Base-by-base conservation (phyloP, 805 yeast genomes). In the Candida glaebosa region DNA sequence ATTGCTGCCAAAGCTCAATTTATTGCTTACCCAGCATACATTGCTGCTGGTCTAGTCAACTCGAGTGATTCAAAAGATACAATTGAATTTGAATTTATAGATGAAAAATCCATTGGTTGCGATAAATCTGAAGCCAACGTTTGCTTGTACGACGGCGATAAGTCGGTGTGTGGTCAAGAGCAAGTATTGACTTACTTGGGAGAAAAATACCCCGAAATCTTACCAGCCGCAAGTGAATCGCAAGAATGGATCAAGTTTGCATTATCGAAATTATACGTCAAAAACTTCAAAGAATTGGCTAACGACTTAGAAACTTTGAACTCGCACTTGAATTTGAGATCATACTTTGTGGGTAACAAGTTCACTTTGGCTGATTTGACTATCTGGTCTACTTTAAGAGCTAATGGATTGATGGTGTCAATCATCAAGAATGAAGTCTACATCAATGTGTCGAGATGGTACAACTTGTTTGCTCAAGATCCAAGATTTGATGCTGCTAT, bases 391-490 rank as follows among this genome's bases (percentile, higher is more conserved):
- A 87, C 84, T 37, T 73, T 91, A 52, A 81, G 97, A 69, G 87
- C 96, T 48, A 91, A 93, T 63, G 88, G 95, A 41, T 83, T 91
- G 61, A 87, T 90, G 73, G 96, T 93, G 18, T 86, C 96, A 14
- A 84, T 87, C 49, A 77, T 89, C 65, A 90, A 88, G 71, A 85
- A 80, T 67, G 87, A 82, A 39, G 84, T 83, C 28, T 88, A 84
- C 71, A 74, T 81, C 61, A 91, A 91, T 67, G 78, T 91, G 50
- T 79, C 96, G 43, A 84, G 99, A 73, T 91, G 97, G 97, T 91
- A 88, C 76, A 77, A 76, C 55, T 79, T 81, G 57, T 66, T 89
- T 48, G 90, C 86, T 54, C 62, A 79, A 40, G 82, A 81, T 60
- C 66, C 74, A 53, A 67, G 75, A 50, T 87, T 88, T 54, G 89